Conservation (phyloP, 345 rosid species). For the Theobroma cacao region DNA sequence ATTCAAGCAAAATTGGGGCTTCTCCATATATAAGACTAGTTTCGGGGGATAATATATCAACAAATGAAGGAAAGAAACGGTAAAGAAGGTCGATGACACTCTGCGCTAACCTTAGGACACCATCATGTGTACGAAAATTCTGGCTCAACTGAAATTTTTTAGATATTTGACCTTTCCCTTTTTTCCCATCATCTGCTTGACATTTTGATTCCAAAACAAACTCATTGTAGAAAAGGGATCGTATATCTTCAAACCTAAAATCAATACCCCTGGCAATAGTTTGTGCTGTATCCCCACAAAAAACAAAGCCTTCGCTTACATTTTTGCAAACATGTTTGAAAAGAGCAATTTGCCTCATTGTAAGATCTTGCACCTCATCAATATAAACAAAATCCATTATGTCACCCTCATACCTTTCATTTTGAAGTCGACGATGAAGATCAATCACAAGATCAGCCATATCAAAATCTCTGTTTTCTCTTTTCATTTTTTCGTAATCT, state of each 20-base stretch:
- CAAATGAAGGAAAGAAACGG: slow-evolving; percentile 33
- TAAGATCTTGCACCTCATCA: slow-evolving; percentile 67
- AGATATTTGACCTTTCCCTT: slow-evolving; percentile 40
- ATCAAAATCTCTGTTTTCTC: slow-evolving; percentile 42
- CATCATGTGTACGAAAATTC: slow-evolving; percentile 54
- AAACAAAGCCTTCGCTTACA: slow-evolving; percentile 48
- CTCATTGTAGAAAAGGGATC: slow-evolving; percentile 40
- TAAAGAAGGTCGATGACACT: slow-evolving; percentile 49
- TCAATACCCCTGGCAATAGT: slow-evolving; percentile 42
- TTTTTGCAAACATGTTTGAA: slow-evolving; percentile 41
- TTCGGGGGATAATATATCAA: slow-evolving; percentile 40
- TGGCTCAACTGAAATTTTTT: slow-evolving; percentile 37
- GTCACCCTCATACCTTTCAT: slow-evolving; percentile 27
- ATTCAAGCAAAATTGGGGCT: slow-evolving; percentile 44
- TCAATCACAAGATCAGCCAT: slow-evolving; percentile 58
- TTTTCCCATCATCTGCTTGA: background rate
- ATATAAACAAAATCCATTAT: slow-evolving; percentile 48
- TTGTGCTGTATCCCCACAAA: slow-evolving; percentile 51
- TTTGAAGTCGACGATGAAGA: slow-evolving; percentile 41
- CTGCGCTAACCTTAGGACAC: slow-evolving; percentile 49
- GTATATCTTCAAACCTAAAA: slow-evolving; percentile 51
- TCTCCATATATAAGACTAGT: slow-evolving; percentile 44
- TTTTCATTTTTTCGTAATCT: slow-evolving; percentile 47
- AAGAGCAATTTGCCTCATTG: slow-evolving; percentile 53
- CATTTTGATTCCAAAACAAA: slow-evolving; percentile 30